A percentile compares a stretch with the other conserved stretches of the same genome.
Evolutionary conservation across 768 basidiomycete genomes (phyloP).

Genomic region (Hygrocybe coccinea): DNA sequence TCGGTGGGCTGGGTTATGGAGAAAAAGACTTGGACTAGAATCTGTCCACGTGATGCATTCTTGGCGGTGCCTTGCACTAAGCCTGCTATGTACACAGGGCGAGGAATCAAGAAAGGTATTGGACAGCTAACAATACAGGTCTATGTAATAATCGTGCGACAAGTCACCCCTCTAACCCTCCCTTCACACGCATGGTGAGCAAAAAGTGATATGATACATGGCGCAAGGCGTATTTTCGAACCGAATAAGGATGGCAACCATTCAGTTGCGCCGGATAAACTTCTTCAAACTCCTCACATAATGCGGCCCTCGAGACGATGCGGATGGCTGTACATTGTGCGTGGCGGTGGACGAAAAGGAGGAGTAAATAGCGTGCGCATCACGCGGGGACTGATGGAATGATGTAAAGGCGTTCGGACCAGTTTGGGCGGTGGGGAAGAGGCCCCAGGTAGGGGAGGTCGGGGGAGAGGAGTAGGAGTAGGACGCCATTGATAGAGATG

Average conservation of each 20-base stretch:
- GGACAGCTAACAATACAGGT: not conserved
- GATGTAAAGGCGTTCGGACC: slow-evolving; percentile 54
- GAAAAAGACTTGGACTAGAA: no score
- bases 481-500: slow-evolving; percentile 17
- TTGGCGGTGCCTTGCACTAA: no score
- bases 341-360: slow-evolving; percentile 35
- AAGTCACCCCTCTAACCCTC: no score
- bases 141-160: slow-evolving; percentile 7
- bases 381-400: slow-evolving; percentile 58
- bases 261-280: slow-evolving; percentile 30
- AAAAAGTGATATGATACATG: no score
- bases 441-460: slow-evolving; percentile 52
- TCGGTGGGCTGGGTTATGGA: not conserved
- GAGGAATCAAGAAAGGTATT: no score
- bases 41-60: no score
- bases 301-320: slow-evolving; percentile 16
- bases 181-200: no score
- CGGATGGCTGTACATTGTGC: not conserved
- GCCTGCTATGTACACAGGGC: no score
- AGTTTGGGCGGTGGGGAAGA: slow-evolving; percentile 54
- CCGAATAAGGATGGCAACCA: slow-evolving; percentile 18
- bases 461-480: slow-evolving; percentile 40
- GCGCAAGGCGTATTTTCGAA: no score
- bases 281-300: slow-evolving; percentile 28
- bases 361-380: slow-evolving; percentile 55